Conservation (phyloP, 2,329 filamentous ascomycete genomes). For the Tolypocladium ovalisporum region DNA sequence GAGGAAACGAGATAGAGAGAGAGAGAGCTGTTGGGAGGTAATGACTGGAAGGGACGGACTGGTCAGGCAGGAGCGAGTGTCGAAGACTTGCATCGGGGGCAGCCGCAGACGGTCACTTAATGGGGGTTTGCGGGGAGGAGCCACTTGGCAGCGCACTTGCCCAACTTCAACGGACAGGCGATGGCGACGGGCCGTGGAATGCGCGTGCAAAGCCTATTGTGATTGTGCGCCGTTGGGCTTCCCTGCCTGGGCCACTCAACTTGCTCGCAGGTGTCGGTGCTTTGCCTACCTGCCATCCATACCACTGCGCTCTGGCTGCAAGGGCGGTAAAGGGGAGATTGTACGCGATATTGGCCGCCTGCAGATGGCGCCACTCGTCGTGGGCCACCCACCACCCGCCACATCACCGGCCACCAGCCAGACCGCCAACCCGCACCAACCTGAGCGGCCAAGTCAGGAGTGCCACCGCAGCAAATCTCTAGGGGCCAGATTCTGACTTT, state of each 20-base stretch:
- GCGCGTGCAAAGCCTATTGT: background rate
- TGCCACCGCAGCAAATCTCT: background rate
- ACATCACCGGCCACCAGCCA: background rate
- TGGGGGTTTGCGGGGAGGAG: background rate
- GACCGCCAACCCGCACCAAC: background rate
- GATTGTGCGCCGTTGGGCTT: too few relatives aligned
- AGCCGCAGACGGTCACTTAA: background rate
- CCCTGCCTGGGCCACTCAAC: too few relatives aligned
- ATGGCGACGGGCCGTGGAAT: background rate
- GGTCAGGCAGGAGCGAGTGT: background rate
- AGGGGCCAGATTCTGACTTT: background rate
- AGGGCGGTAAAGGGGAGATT: background rate
- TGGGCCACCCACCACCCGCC: conserved; percentile 1
- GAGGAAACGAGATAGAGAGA: too few relatives aligned
- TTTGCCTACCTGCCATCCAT: too few relatives aligned
- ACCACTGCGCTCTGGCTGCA: background rate
- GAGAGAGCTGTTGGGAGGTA: too few relatives aligned
- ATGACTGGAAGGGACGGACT: background rate
- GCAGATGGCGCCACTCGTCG: background rate
- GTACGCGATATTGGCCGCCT: background rate
- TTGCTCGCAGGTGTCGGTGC: too few relatives aligned
- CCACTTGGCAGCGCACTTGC: background rate
- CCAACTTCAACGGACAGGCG: background rate
- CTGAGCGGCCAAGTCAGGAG: background rate
- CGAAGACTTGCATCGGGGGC: background rate